Evolutionary conservation across 2,329 filamentous ascomycete species (phyloP).

Genomic region (Apiospora malaysiana): DNA sequence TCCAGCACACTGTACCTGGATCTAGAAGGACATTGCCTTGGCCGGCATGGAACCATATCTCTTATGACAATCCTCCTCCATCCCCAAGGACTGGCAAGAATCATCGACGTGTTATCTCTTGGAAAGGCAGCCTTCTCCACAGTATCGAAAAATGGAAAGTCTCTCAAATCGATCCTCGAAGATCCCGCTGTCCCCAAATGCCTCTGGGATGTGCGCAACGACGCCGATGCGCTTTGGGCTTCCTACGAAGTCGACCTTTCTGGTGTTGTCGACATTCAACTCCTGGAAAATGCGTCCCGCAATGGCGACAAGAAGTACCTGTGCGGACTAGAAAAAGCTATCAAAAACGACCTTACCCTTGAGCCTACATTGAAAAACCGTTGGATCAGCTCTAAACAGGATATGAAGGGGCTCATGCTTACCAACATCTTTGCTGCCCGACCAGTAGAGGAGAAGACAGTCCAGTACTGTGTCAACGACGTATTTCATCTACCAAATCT

Average conservation of each 20-base stretch:
- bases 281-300: slow-evolving; percentile 37
- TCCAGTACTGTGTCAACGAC: slow-evolving; percentile 29
- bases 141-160: slow-evolving; percentile 4
- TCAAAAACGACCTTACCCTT: slow-evolving; percentile 17
- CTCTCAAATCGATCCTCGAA: slow-evolving; percentile 32
- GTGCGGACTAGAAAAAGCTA: slow-evolving; percentile 24
- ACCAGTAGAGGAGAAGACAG: slow-evolving; percentile 23
- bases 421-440: slow-evolving; percentile 26
- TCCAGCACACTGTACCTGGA: slow-evolving; percentile 31
- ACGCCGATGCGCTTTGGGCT: slow-evolving; percentile 36
- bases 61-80: slow-evolving; percentile 30
- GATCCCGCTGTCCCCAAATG: slow-evolving; percentile 29
- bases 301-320: slow-evolving; percentile 26
- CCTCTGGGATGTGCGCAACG: slow-evolving; percentile 36
- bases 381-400: background rate
- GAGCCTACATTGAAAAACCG: background rate
- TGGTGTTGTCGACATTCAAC: slow-evolving; percentile 37
- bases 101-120: slow-evolving; percentile 34
- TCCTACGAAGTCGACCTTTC: slow-evolving; percentile 32
- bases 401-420: slow-evolving; percentile 24
- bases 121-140: slow-evolving; percentile 29
- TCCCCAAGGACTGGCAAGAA: slow-evolving; percentile 8
- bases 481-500: slow-evolving; percentile 29
- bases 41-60: slow-evolving; percentile 30
- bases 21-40: slow-evolving; percentile 29